Evolutionary conservation across 1,139 yeast species (phyloP), one percentile per base, ranked within the genome.

Genomic region (Candida gigantensis): DNA sequence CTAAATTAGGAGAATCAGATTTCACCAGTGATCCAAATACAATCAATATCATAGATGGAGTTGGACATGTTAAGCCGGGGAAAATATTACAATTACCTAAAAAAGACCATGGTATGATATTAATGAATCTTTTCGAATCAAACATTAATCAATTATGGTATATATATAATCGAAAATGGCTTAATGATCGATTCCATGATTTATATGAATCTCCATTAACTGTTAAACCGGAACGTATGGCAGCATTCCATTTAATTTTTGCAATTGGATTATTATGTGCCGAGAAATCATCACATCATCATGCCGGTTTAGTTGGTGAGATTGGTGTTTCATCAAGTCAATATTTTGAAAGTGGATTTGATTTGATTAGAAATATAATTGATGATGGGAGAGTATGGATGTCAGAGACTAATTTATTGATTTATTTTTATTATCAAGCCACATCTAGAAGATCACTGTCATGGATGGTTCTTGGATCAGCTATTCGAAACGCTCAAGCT

Each of bases 381-480:
- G 36, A 40, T 24, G 32, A 36, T 15, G 44, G 46, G 3, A 57
- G 58, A 32, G 39, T 69, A 11, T 68, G 74, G 73, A 45, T 66
- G 6, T 66, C 68, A 0, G 72, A 71, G 41, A 69, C 70, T 0
- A 54, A 65, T 40, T 42, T 62, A 18, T 45, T 70, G 24, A 51
- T 61, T 15, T 61, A 56, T 40, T 58, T 65, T 39, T 71, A 56
- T 45, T 60, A 68, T 40, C 72, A 65, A 35, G 51, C 59, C 21
- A 58, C 52, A 11, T 62, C 68, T 13, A 60, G 61, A 36, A 53
- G 71, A 40, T 62, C 62, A 36, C 57, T 68, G 0, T 62, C 74
- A 5, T 71, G 77, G 77, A 25, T 46, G 24, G 33, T 44, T 35
- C 25, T 46, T 12, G 46, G 50, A 6, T 37, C 31, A 12, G 46